Conservation (phyloP, 1,284 basidiomycete species). For the Apiotrichum veenhuisii region DNA sequence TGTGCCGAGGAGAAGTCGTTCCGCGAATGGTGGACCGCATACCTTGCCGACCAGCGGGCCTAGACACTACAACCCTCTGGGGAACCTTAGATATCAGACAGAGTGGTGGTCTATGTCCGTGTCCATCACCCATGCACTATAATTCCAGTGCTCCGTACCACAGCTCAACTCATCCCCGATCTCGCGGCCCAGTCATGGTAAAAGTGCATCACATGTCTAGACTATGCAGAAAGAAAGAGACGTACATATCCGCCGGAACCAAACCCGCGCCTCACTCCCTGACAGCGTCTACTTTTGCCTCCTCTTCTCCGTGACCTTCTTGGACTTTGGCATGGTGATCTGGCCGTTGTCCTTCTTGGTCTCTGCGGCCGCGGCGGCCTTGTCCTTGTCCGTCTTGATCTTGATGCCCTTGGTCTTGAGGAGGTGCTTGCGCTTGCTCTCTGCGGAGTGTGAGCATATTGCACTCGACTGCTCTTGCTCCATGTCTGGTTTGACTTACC, state of each 20-base stretch:
- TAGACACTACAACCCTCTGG: slow-evolving; percentile 1
- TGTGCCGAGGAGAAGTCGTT: slow-evolving; percentile 34
- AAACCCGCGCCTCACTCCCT: not conserved
- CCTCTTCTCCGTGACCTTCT: slow-evolving; percentile 37
- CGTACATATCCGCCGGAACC: not conserved
- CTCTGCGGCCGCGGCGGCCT: not conserved
- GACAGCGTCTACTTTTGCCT: slow-evolving; percentile 15
- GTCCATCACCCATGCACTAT: too few species aligned
- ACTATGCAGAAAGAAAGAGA: slow-evolving; percentile 4
- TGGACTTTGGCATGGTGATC: slow-evolving; percentile 34
- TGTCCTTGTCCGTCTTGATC: slow-evolving; percentile 30
- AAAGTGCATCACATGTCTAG: slow-evolving; percentile 7
- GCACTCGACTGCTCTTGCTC: not conserved
- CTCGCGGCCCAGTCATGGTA: not conserved
- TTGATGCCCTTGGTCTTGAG: slow-evolving; percentile 54
- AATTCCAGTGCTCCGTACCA: too few species aligned
- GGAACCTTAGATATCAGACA: not conserved
- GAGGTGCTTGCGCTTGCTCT: slow-evolving; percentile 49
- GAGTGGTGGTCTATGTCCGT: too few species aligned
- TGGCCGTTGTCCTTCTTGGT: slow-evolving; percentile 4
- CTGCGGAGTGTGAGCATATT: slow-evolving; percentile 21
- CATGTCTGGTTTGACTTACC: slow-evolving; percentile 29
- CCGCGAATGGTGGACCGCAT: slow-evolving; percentile 42
- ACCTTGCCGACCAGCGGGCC: slow-evolving; percentile 14
- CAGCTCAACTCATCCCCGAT: slow-evolving; percentile 1